phyloP scores from a whole-genome alignment of 2,329 filamentous ascomycete species.

The Paecilomyces formosus region DNA sequence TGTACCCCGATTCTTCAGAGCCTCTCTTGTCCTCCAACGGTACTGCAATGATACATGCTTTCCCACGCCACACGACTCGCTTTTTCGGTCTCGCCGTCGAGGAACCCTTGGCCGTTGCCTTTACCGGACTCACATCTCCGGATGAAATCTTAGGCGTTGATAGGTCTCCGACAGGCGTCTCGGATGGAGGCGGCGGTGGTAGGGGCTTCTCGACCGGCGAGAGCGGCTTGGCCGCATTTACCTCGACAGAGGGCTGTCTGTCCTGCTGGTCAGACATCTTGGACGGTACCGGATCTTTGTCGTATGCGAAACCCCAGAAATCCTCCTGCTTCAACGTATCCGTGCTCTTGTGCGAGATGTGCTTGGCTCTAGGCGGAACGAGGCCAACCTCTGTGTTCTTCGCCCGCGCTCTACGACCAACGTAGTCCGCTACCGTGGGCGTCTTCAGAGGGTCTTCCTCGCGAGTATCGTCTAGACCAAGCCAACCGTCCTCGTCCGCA shows the following conservation, averaged over 20 bases:
- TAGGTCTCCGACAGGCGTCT: conserved; percentile 8
- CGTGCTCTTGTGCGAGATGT: conserved; percentile 29
- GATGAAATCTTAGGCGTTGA: conserved; percentile 2
- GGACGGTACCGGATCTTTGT: conserved; percentile 26
- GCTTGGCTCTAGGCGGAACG: conserved; percentile 22
- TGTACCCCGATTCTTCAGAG: conserved; percentile 30
- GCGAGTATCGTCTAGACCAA: conserved; percentile 30
- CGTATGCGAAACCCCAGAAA: conserved; percentile 39
- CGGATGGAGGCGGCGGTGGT: conserved; percentile 27
- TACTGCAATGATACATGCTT: conserved; percentile 63
- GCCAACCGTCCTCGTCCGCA: conserved; percentile 36
- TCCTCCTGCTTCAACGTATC: conserved; percentile 38
- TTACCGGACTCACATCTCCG: conserved; percentile 6
- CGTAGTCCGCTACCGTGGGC: conserved; percentile 31
- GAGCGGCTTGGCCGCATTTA: conserved; percentile 10
- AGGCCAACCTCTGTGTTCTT: conserved; percentile 10
- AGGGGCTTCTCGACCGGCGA: conserved; percentile 33
- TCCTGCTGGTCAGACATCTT: conserved; percentile 27
- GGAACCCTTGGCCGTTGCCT: conserved; percentile 7
- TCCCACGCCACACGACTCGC: conserved; percentile 67
- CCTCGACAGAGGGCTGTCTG: conserved; percentile 12
- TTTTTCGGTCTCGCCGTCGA: conserved; percentile 48
- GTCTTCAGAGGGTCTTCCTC: conserved; percentile 34
- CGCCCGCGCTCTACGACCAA: conserved; percentile 15
- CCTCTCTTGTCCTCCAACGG: conserved; percentile 62